Evolutionary conservation across 805 yeast genomes (phyloP), one percentile per base, ranked within the genome.

Genomic region (Lipomyces starkeyi): DNA sequence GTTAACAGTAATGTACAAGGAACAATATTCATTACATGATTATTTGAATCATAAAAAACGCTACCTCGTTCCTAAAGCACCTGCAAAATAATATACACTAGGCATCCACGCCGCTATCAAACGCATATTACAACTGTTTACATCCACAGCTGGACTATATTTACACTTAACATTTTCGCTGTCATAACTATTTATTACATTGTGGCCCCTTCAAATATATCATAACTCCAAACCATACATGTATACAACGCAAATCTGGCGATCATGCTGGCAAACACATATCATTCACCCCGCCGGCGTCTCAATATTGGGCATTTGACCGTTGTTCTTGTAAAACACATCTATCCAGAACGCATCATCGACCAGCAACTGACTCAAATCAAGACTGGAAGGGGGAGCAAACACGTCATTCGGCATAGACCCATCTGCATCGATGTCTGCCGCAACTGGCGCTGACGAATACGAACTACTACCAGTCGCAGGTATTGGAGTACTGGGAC

Each of bases 321-420:
- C 58, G 27, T 47, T 49, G 14, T 29, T 47, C 27, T 32, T 20
- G 17, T 25, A 34, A 57, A 57, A 62, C 61, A 62, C n/a, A 13
- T 58, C 61, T 43, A 27, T 47, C 67, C 67, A 60, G 35, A 52
- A 56, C 34, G n/a, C 14, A 25, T 55, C 32, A 52, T 64, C 63
- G 49, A 40, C 64, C 52, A 56, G 34, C 43, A 59, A 32, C 29
- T 55, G 58, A 14, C 66, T 63, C 25, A 63, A 5, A 32, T 60
- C 56, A 27, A 59, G 40, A 29, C n/a, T 20, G n/a, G 56, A 49
- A 25, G 67, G 57, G 1, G 47, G 17, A 27, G 56, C n/a, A 17
- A 25, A 53, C 27, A 13, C 56, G 34, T 43, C 63, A 8, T 29
- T 17, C 25, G n/a, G 27, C 22, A 22, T 22, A 25, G 25, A 37